These are phyloP conservation scores for Elongisporangium prolatum DNA, from an alignment of 352 stramenopile genomes.

Conservation along the genomic window DNA sequence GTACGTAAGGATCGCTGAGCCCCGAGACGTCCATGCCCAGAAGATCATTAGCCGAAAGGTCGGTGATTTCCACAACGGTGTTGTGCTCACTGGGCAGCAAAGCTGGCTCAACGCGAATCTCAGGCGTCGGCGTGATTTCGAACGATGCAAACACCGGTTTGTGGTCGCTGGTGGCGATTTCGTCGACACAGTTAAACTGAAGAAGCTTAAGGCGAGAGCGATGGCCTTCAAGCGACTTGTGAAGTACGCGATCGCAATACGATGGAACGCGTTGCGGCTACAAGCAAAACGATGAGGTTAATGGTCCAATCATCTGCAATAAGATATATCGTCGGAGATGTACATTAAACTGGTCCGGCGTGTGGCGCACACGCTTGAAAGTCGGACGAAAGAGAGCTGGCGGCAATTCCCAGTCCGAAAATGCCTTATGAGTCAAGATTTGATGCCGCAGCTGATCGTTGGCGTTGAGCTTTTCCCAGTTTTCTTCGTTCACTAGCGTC, in stretches of 20 bases:
- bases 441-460: constrained; percentile 81
- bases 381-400: constrained; percentile 70
- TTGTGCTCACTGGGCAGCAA: constrained; percentile 15
- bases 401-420: constrained; percentile 60
- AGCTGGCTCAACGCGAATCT: constrained; percentile 15
- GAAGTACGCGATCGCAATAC: constrained; percentile 80
- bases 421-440: constrained; percentile 44
- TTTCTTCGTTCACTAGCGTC: constrained; percentile 47
- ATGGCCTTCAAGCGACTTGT: constrained; percentile 72
- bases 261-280: constrained; percentile 74
- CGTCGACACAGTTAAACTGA: constrained; percentile 52
- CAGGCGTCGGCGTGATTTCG: constrained; percentile 28
- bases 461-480: constrained; percentile 55
- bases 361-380: constrained; percentile 77
- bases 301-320: not conserved
- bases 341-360: constrained; percentile 38
- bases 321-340: not conserved
- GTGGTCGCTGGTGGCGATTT: constrained; percentile 78
- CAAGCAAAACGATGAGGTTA: not conserved
- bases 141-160: constrained; percentile 74
- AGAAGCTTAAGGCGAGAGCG: constrained; percentile 45
- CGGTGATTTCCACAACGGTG: constrained; percentile 54
- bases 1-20: constrained; percentile 76
- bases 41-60: constrained; percentile 53
- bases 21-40: constrained; percentile 71